Evolutionary conservation across 2,329 filamentous ascomycete genomes (phyloP).

Genomic region (Trichoderma gracile): DNA sequence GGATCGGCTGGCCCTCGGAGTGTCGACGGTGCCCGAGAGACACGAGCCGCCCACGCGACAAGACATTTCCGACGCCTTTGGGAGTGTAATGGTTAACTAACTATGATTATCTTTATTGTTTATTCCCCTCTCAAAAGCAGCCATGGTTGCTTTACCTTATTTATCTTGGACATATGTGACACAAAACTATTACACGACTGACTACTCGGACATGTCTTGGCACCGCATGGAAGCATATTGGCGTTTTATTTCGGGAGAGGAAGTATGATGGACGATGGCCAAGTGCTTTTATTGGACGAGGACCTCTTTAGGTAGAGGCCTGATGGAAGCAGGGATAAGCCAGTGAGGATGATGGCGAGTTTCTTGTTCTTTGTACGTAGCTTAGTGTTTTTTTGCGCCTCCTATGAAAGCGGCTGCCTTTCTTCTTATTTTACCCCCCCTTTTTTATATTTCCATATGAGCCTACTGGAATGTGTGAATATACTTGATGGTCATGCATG

Average conservation of each 20-base stretch:
- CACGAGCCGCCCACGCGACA: constrained; percentile 46
- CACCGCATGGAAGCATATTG: constrained; percentile 42
- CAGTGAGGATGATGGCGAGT: constrained; percentile 9
- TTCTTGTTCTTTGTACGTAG: constrained; percentile 22
- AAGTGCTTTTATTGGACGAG: too few species aligned
- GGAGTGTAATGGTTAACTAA: constrained; percentile 55
- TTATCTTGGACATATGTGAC: constrained; percentile 23
- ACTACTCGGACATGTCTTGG: constrained; percentile 46
- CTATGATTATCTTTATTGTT: neutral
- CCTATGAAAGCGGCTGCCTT: constrained; percentile 18
- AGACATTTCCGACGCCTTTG: constrained; percentile 58
- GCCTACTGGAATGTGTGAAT: neutral
- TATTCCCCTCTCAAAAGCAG: constrained; percentile 14
- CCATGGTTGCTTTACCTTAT: neutral
- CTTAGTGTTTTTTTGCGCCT: constrained; percentile 7
- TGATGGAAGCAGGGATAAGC: constrained; percentile 4
- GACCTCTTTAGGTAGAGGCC: neutral
- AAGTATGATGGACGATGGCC: constrained; percentile 18
- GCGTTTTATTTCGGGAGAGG: constrained; percentile 31
- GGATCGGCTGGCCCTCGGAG: constrained; percentile 66
- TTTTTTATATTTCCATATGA: neutral
- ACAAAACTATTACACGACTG: constrained; percentile 20
- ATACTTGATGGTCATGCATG: constrained; percentile 2
- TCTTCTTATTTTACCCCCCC: neutral
- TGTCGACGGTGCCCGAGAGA: constrained; percentile 44